Percentiles rank a stretch among this genome's conserved stretches.
These are phyloP conservation scores for Pilasporangium apinafurcum DNA, from an alignment of 352 stramenopile genomes.

Conservation along the genomic window DNA sequence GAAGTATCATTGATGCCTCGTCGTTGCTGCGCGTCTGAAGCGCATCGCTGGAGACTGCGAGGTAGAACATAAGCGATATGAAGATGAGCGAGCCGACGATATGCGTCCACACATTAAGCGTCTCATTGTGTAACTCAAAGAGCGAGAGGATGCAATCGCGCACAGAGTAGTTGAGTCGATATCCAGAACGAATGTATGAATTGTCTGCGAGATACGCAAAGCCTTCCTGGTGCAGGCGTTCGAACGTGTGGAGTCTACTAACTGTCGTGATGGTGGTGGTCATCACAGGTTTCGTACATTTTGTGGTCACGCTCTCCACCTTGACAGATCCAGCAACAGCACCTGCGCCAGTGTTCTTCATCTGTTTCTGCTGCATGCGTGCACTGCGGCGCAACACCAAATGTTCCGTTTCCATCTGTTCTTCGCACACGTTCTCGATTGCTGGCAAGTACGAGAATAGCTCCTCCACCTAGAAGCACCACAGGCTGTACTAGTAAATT, in stretches of 20 bases:
- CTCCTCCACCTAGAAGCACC: too few relatives aligned
- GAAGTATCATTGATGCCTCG: constrained; percentile 5
- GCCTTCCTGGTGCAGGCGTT: constrained; percentile 69
- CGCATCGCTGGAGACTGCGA: constrained; percentile 48
- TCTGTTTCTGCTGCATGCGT: background rate
- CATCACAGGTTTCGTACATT: constrained; percentile 5
- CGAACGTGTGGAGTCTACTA: constrained; percentile 60
- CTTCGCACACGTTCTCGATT: background rate
- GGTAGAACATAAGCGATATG: constrained; percentile 66
- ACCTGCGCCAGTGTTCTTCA: background rate
- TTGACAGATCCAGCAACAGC: background rate
- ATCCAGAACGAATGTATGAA: constrained; percentile 83
- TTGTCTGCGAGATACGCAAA: constrained; percentile 82
- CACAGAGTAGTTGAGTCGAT: constrained; percentile 79
- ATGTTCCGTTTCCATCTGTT: constrained; percentile 11
- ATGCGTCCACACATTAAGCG: constrained; percentile 86
- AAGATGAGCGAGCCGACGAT: constrained; percentile 85
- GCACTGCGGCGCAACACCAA: constrained; percentile 3
- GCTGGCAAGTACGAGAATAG: too few relatives aligned
- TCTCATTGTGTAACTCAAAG: constrained; percentile 88
- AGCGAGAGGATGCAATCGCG: constrained; percentile 72
- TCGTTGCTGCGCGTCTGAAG: constrained; percentile 11
- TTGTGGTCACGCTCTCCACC: background rate
- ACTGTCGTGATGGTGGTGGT: constrained; percentile 2
- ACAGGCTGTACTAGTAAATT: too few relatives aligned